Conservation (phyloP, 2,329 filamentous ascomycete species). For the Pseudogymnoascus verrucosus region DNA sequence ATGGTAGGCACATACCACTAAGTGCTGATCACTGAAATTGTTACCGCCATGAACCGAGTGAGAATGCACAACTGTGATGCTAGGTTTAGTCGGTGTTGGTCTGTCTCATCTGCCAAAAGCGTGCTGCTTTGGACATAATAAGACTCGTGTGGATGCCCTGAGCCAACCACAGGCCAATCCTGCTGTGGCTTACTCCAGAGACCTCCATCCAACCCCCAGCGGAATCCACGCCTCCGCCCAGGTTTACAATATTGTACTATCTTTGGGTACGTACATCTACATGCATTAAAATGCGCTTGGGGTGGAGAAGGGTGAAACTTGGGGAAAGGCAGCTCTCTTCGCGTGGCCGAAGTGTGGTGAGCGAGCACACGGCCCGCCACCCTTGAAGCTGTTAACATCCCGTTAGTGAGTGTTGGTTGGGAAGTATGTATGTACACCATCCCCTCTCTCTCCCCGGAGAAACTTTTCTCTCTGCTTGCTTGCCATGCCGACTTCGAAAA, state of each 20-base stretch:
- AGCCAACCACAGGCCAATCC: conserved; percentile 1
- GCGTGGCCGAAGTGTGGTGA: conserved; percentile 4
- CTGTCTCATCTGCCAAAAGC: not conserved
- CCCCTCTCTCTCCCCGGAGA: not conserved
- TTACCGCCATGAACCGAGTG: not conserved
- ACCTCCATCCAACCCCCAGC: not conserved
- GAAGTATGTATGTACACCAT: not conserved
- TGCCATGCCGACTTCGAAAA: not conserved
- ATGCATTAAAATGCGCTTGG: conserved; percentile 2
- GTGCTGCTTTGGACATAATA: not conserved
- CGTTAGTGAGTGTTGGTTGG: not conserved
- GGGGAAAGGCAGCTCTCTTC: not conserved
- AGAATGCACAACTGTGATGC: not conserved
- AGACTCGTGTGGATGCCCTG: not conserved
- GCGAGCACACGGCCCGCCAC: not conserved
- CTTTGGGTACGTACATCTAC: conserved; percentile 4
- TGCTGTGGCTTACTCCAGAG: not conserved
- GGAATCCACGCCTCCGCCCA: not conserved
- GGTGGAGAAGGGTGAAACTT: not conserved
- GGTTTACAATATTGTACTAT: not conserved
- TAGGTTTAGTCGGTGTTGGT: not conserved
- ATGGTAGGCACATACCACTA: not conserved
- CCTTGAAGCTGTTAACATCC: not conserved
- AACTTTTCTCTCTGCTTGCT: not conserved
- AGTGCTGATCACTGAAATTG: not conserved